Percentiles rank a stretch among this genome's conserved stretches.
Conservation (phyloP, 2,329 filamentous ascomycete species). For the Graphium sp. region DNA sequence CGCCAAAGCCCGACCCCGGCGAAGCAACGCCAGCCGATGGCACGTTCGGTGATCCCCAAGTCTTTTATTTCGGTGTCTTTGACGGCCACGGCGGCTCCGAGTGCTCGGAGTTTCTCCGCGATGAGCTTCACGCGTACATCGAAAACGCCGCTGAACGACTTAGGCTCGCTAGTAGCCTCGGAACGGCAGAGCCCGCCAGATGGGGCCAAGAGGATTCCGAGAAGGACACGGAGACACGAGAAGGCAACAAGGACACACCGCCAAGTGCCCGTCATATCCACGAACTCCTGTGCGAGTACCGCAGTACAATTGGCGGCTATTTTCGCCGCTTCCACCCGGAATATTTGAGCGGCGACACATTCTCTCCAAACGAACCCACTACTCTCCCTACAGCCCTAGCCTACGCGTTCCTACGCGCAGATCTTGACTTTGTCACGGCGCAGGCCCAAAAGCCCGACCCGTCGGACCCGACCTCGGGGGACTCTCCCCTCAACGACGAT, state of each 20-base stretch:
- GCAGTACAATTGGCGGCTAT: constrained; percentile 77
- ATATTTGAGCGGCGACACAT: constrained; percentile 38
- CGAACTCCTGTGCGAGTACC: constrained; percentile 61
- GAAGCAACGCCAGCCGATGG: constrained; percentile 57
- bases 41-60: constrained; percentile 75
- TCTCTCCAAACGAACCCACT: constrained; percentile 1
- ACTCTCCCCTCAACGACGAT: constrained; percentile 67
- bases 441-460: constrained; percentile 70
- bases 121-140: constrained; percentile 76
- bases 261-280: too few relatives aligned
- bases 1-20: constrained; percentile 24
- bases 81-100: constrained; percentile 87
- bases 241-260: constrained; percentile 17
- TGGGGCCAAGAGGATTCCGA: constrained; percentile 32
- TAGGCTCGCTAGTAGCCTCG: constrained; percentile 60
- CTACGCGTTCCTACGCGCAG: constrained; percentile 86
- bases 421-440: constrained; percentile 83
- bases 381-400: constrained; percentile 47
- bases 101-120: constrained; percentile 72
- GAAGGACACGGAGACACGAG: constrained; percentile 14
- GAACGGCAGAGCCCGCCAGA: constrained; percentile 18
- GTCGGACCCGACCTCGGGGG: constrained; percentile 51
- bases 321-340: constrained; percentile 80
- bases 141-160: constrained; percentile 67
- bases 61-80: constrained; percentile 95